Evolutionary conservation across 441 rosid species (phyloP), one percentile per base, ranked within the genome.

Genomic region (Populus hybrid): DNA sequence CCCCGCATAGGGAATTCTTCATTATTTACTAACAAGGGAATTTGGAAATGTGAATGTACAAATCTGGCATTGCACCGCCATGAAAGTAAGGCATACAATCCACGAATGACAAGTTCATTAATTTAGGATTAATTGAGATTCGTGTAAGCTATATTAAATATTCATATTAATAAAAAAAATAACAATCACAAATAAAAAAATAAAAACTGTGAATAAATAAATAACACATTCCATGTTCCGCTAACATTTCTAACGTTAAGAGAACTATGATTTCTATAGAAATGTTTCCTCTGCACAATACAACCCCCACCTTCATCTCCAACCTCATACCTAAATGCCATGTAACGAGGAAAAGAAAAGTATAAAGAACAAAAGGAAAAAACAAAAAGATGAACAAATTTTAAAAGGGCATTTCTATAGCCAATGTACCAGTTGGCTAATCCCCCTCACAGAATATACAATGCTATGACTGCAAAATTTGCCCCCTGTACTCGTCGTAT

Each of bases 391-490:
- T 76, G 84, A 87, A 85, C 63, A 80, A 82, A 83, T 80, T 74
- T 26, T 68, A 76, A 67, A 42, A 18, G 63, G 67, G 9, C 6
- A 64, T 50, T 66, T 72, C n/a, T 28, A 71, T 28, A 73, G 66
- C 81, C 79, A 56, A 74, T 33, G 73, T 74, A 74, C 76, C 77
- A 71, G 76, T 50, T 74, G 65, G 42, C 74, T 71, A 72, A 23
- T 29, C 67, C 53, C 59, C 56, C 66, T 10, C 53, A 36, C 42
- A 73, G 59, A 78, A 79, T 82, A 75, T 85, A 85, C 84, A 83
- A 69, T 68, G 76, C 83, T 85, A 76, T 18, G 38, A 53, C 84
- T 82, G 84, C 86, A 85, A 87, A 87, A 87, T 3, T 21, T 63
- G 65, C 23, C 68, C 78, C 75, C 78, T 75, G 33, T 36, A 10